phyloP scores from a whole-genome alignment of 768 basidiomycete species.

The Boletus rubropictus region DNA sequence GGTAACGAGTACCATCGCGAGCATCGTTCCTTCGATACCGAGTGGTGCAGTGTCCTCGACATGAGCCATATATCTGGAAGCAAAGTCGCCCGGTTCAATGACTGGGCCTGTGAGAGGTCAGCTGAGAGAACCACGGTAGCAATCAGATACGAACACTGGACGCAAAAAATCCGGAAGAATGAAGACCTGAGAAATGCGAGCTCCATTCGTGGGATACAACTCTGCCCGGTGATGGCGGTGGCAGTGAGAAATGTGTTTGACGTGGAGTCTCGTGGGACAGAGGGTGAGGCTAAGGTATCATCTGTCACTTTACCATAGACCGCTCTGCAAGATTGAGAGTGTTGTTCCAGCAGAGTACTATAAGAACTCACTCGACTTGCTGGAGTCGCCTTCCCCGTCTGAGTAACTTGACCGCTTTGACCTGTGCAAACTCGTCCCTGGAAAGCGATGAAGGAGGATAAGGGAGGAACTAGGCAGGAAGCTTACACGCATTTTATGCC shows the following conservation, averaged over 20 bases:
- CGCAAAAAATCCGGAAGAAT: slow-evolving; percentile 79
- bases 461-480: background rate
- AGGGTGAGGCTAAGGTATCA: slow-evolving; percentile 25
- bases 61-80: slow-evolving; percentile 64
- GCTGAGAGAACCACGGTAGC: background rate
- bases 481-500: slow-evolving; percentile 91
- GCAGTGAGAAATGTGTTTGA: slow-evolving; percentile 5
- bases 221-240: slow-evolving; percentile 14
- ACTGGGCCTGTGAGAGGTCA: slow-evolving; percentile 60
- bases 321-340: slow-evolving; percentile 41
- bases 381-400: slow-evolving; percentile 73
- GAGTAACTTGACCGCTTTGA: slow-evolving; percentile 84
- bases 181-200: slow-evolving; percentile 77
- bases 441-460: slow-evolving; percentile 4
- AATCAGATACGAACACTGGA: slow-evolving; percentile 60
- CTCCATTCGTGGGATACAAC: slow-evolving; percentile 64
- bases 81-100: slow-evolving; percentile 75
- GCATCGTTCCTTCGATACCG: slow-evolving; percentile 66
- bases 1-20: slow-evolving; percentile 74
- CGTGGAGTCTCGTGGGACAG: slow-evolving; percentile 24
- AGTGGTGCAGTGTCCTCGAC: slow-evolving; percentile 56
- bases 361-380: slow-evolving; percentile 67
- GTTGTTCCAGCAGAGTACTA: slow-evolving; percentile 4
- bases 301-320: slow-evolving; percentile 69
- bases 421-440: slow-evolving; percentile 88